These are phyloP conservation scores for Limnomonas spitsbergensis DNA, from an alignment of 139 green algal species.

Conservation along the genomic window DNA sequence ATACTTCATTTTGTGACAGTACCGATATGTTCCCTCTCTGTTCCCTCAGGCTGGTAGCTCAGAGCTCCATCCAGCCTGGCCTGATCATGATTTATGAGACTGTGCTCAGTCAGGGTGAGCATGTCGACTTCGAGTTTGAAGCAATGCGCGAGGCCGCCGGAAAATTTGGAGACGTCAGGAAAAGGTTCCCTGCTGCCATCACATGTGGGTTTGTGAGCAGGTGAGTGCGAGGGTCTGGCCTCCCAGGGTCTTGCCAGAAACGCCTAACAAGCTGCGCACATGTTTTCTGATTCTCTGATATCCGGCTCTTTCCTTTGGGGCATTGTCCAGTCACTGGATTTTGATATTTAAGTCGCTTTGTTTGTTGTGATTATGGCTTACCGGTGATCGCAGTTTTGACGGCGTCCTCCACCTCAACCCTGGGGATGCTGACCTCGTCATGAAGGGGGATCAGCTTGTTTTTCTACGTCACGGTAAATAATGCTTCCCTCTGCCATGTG, in stretches of 20 bases:
- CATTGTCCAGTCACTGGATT: too few species aligned
- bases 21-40: background rate
- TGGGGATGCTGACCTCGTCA: slow-evolving; percentile 9
- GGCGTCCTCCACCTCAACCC: slow-evolving; percentile 11
- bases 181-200: slow-evolving; percentile 1
- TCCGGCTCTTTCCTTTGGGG: too few species aligned
- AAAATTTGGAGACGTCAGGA: background rate
- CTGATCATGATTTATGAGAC: slow-evolving; percentile 13
- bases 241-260: too few species aligned
- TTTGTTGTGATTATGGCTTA: too few species aligned
- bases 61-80: slow-evolving; percentile 14
- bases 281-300: too few species aligned
- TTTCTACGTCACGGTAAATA: background rate
- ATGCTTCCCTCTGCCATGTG: background rate
- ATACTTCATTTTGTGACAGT: too few species aligned
- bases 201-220: slow-evolving; percentile 7
- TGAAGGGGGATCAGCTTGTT: background rate
- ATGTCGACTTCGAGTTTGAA: slow-evolving; percentile 1
- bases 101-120: slow-evolving; percentile 3
- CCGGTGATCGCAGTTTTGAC: slow-evolving; percentile 8
- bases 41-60: slow-evolving; percentile 2
- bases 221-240: background rate
- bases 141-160: background rate
- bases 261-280: too few species aligned
- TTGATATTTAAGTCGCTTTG: too few species aligned